A percentile compares a stretch with the other conserved stretches of the same genome.
phyloP scores from a whole-genome alignment of 140 eudicot species.

The Erigeron philadelphicus region DNA sequence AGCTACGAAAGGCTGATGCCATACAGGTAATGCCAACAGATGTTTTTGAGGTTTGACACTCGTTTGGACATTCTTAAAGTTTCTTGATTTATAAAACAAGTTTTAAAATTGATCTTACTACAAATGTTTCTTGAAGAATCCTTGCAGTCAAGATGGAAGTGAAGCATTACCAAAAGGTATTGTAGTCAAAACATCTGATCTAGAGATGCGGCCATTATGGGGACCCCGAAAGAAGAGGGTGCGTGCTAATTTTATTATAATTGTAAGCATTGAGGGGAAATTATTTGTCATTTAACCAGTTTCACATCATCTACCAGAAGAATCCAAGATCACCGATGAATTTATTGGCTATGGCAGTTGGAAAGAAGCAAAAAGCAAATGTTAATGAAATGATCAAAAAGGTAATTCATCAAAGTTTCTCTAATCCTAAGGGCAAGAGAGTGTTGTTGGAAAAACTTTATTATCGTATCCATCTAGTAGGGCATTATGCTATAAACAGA shows the following conservation, averaged over 20 bases:
- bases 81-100: constrained; percentile 11
- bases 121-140: constrained; percentile 31
- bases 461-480: not conserved
- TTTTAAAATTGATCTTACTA: not conserved
- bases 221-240: constrained; percentile 56
- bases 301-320: constrained; percentile 28
- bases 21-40: constrained; percentile 22
- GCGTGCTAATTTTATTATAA: not conserved
- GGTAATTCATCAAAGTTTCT: constrained; percentile 37
- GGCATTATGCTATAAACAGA: not conserved
- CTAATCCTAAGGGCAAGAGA: not conserved
- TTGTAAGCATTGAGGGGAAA: not conserved
- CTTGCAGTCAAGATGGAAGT: constrained; percentile 65
- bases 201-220: constrained; percentile 78
- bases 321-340: constrained; percentile 49
- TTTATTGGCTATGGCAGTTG: constrained; percentile 88
- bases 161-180: constrained; percentile 77
- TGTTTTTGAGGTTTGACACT: constrained; percentile 46
- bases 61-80: constrained; percentile 4
- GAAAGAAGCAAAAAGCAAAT: constrained; percentile 65
- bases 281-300: constrained; percentile 16
- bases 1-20: constrained; percentile 28
- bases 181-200: constrained; percentile 55
- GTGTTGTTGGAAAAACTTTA: not conserved
- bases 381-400: constrained; percentile 70